Evolutionary conservation across 2,329 filamentous ascomycete genomes (phyloP).

Genomic region (Aspergillus transmontanensis): DNA sequence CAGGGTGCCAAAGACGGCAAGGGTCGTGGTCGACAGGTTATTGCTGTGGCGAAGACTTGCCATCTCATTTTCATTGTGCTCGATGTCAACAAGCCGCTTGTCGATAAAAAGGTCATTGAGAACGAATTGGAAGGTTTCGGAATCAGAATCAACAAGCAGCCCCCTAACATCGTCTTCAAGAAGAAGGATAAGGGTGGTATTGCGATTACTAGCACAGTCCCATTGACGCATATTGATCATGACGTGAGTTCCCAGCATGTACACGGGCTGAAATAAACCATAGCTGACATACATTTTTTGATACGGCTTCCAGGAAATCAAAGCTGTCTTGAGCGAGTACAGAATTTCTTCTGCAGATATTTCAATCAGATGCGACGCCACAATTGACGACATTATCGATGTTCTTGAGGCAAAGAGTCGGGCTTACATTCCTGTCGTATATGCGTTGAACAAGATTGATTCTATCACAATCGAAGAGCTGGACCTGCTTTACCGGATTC

Average conservation of each 20-base stretch:
- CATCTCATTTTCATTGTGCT: slow-evolving; percentile 98
- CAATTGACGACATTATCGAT: slow-evolving; percentile 95
- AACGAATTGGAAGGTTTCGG: slow-evolving; percentile 94
- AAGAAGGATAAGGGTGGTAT: slow-evolving; percentile 99
- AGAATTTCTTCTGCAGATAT: slow-evolving; percentile 96
- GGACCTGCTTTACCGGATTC: slow-evolving; percentile 93
- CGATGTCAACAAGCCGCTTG: slow-evolving; percentile 97
- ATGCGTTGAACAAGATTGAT: slow-evolving; percentile 99
- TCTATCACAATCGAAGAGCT: slow-evolving; percentile 97
- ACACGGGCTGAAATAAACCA: neutral
- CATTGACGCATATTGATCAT: slow-evolving; percentile 86
- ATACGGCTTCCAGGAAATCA: slow-evolving; percentile 69
- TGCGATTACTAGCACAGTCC: slow-evolving; percentile 92
- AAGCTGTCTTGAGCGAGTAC: slow-evolving; percentile 96
- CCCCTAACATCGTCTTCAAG: slow-evolving; percentile 98
- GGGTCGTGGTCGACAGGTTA: slow-evolving; percentile 95
- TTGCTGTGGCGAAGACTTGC: slow-evolving; percentile 98
- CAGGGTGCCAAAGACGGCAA: slow-evolving; percentile 98
- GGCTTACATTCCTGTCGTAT: slow-evolving; percentile 98
- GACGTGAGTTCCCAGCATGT: slow-evolving; percentile 53
- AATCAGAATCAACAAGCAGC: slow-evolving; percentile 94
- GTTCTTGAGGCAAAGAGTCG: slow-evolving; percentile 90
- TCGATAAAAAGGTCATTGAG: slow-evolving; percentile 96
- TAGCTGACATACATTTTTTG: slow-evolving; percentile 15
- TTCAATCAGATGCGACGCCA: slow-evolving; percentile 95